Base-by-base conservation (phyloP, 2,329 filamentous ascomycete genomes). In the Aspergillus pseudoglaucus region DNA sequence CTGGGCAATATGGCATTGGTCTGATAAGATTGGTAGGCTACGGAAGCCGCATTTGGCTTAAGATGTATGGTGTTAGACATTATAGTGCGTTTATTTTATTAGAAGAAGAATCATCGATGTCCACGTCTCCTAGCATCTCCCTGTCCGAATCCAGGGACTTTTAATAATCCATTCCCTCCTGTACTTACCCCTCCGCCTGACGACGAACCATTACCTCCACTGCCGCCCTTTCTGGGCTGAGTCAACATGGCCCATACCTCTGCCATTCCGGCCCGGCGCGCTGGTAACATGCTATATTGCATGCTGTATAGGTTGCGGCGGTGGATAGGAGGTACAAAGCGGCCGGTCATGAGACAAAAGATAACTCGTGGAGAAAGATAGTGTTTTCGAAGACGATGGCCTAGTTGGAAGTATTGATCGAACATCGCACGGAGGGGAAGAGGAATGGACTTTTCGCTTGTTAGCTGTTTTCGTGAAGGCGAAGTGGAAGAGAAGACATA, bases 251-350 rank as follows among this genome's bases (percentile, higher is more conserved):
- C 75, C 93, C 94, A 98, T 66, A 97, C 85, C 63, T 96, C 90
- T 59, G 80, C 76, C 48, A 97, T 86, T 2, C 85, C 83, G 0
- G 88, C 86, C 40, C 94, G 76, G 46, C 81, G 80, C 6, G 88
- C 86, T 0, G 94, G 94, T 37, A 98, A 77, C 89, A 97, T 97
- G 72, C 89, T 95, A 69, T 98, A 98, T 71, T 98, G 93, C 60
- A 98, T 75, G 58, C 89, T 94, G 70, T 98, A 98, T 44, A 98
- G 76, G 62, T 93, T 94, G 63, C 90, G 91, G 45, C 94, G 82
- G 64, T 96, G 90, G 43, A 98, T 94, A 0, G 94, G 91, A 10
- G 91, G 93, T 1, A 97, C 90, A 56, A 96, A 96, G 52, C 87
- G 87, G 49, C 93, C 93, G 0, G 89, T 95, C 20, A 90, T 75